A percentile compares a stretch with the other conserved stretches of the same genome.
These are phyloP conservation scores for Sambucus nigra DNA, from an alignment of 129 eudicot species.

Conservation along the genomic window DNA sequence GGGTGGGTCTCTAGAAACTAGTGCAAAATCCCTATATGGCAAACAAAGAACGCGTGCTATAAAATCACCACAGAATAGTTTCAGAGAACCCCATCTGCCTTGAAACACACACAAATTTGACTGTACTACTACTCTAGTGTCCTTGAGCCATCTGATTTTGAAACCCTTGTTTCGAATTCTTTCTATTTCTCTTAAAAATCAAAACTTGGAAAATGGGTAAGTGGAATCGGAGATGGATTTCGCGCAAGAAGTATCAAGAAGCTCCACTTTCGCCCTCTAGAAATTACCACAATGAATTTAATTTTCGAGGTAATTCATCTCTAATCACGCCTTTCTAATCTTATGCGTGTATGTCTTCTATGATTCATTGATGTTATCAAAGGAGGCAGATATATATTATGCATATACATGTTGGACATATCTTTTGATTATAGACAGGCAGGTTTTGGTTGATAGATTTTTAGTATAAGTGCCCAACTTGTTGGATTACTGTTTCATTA, in stretches of 20 bases:
- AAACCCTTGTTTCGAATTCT: too few relatives aligned
- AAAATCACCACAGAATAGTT: too few relatives aligned
- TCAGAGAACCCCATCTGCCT: too few relatives aligned
- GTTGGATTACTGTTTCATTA: neutral
- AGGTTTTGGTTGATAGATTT: neutral
- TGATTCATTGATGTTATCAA: neutral
- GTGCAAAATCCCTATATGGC: too few relatives aligned
- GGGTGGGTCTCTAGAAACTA: too few relatives aligned
- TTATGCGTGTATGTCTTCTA: neutral
- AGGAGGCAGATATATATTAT: too few relatives aligned
- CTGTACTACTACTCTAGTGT: too few relatives aligned
- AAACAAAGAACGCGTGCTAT: too few relatives aligned
- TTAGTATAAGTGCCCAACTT: neutral
- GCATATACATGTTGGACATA: neutral
- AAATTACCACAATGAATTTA: neutral
- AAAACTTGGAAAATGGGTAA: constrained; percentile 16
- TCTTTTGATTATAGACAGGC: neutral
- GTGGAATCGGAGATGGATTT: constrained; percentile 25
- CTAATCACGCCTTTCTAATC: neutral
- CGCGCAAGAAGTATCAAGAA: constrained; percentile 18
- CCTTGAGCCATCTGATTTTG: too few relatives aligned
- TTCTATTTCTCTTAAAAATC: too few relatives aligned
- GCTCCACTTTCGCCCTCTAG: constrained; percentile 12
- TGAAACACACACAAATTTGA: too few relatives aligned
- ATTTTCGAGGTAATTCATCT: neutral